phyloP scores from a whole-genome alignment of 768 basidiomycete species.

The Podaxis sp. region DNA sequence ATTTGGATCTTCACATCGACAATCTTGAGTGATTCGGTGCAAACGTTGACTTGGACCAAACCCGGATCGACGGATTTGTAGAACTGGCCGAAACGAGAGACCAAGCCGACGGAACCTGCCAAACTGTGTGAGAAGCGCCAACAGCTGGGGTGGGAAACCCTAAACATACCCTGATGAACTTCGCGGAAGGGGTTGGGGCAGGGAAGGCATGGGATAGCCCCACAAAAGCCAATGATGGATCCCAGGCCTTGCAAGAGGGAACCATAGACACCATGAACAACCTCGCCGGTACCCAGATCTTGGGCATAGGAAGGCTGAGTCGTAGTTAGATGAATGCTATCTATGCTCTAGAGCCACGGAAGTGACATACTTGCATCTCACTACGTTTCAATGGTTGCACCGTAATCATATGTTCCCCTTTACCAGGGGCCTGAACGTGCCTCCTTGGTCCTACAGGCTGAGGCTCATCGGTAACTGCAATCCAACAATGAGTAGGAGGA shows the following conservation, averaged over 20 bases:
- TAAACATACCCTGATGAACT: conserved; percentile 71
- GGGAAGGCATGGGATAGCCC: conserved; percentile 83
- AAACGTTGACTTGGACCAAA: conserved; percentile 89
- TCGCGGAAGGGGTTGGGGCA: conserved; percentile 83
- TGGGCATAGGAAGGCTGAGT: conserved; percentile 87
- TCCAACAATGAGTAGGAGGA: conserved; percentile 19
- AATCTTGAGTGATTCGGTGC: conserved; percentile 82
- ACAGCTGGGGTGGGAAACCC: conserved; percentile 10
- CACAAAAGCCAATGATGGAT: conserved; percentile 59
- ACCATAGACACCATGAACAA: conserved; percentile 86
- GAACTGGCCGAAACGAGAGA: conserved; percentile 93
- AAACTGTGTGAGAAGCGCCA: conserved; percentile 22
- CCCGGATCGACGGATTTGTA: conserved; percentile 96
- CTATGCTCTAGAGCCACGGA: neutral
- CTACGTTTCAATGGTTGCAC: conserved; percentile 85
- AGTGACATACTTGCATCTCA: conserved; percentile 76
- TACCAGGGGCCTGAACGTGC: conserved; percentile 19
- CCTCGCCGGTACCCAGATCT: conserved; percentile 74
- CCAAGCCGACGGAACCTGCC: conserved; percentile 83
- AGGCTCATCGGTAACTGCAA: conserved; percentile 64
- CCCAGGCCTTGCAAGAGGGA: conserved; percentile 77
- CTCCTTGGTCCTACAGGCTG: conserved; percentile 34
- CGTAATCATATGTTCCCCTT: conserved; percentile 51
- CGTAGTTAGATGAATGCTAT: neutral
- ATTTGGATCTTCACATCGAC: conserved; percentile 98